Conservation (phyloP, 331 rosid species). For the Cucumis variabilis region DNA sequence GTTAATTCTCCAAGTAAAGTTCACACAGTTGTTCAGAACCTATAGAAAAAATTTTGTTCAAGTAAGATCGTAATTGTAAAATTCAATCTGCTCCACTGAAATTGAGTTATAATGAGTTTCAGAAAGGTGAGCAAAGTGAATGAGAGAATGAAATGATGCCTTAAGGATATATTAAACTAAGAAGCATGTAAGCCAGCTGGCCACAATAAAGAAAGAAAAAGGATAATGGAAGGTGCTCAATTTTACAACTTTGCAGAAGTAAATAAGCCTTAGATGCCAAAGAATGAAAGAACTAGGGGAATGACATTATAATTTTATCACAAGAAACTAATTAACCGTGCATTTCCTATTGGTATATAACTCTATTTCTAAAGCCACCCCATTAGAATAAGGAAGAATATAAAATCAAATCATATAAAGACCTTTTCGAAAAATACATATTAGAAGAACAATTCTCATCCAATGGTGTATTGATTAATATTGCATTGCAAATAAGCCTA, state of each 20-base stretch:
- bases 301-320: background rate
- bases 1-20: background rate
- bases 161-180: background rate
- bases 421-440: background rate
- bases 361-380: slow-evolving; percentile 5
- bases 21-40: too few relatives aligned
- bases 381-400: slow-evolving; percentile 8
- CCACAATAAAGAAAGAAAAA: background rate
- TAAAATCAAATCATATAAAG: background rate
- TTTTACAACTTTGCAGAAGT: slow-evolving; percentile 23
- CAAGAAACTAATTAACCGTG: background rate
- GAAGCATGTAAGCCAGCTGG: background rate
- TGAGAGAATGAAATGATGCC: slow-evolving; percentile 21
- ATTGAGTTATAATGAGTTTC: background rate
- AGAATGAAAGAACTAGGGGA: slow-evolving; percentile 20
- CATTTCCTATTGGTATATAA: slow-evolving; percentile 1
- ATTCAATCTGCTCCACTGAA: background rate
- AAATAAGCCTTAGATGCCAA: slow-evolving; percentile 20
- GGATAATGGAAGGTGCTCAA: too few relatives aligned
- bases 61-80: background rate
- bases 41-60: too few relatives aligned
- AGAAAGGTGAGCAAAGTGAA: slow-evolving; percentile 19
- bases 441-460: slow-evolving; percentile 19
- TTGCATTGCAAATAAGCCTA: slow-evolving; percentile 16
- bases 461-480: background rate